Base-by-base conservation (phyloP, 1,284 basidiomycete species). In the Veloboletus limbatus region DNA sequence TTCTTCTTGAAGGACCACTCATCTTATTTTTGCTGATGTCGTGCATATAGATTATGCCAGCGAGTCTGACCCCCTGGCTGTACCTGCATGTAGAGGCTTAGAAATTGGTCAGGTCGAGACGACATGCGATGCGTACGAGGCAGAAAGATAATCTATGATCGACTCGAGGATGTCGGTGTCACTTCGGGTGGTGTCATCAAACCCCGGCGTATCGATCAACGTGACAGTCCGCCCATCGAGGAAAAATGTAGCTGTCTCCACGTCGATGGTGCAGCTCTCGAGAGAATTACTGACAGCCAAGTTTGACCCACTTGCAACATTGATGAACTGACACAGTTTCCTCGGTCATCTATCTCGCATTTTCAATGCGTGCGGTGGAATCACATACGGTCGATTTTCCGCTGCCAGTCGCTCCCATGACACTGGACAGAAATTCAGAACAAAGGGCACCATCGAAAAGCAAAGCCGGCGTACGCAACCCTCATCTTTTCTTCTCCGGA, bases 21-120 rank as follows among this genome's bases (percentile, higher is more conserved):
- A 79, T 68, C 25, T 74, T 68, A 54, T 69, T 66, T 47, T 78
- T 76, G 21, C 71, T 67, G 49, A 79, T 79, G 17, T 73, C 69
- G 41, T 80, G 76, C 61, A 77, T 64, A 52, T 79, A 79, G n/a
- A 79, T 67, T 44, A 79, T 58, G 0, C 78, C 78, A 5, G 69
- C 62, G 16, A 80, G 63, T 34, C 60, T 71, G 36, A 56, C 49
- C 1, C 66, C 64, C 24, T 58, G 45, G 36, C 65, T 53, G 41
- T 74, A 73, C 30, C 72, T 74, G 50, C 37, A 28, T 8, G 18
- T 18, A 24, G 14, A 26, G 30, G 40, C 33, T 39, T 32, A n/a
- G 34, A 27, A n/a, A 41, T 24, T 13, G 3, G 8, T 34, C 14
- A 14, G 30, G 20, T 8, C 3, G 3, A n/a, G 21, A 10, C 6